These are phyloP conservation scores for Alternaria sp. DNA, from an alignment of 2,329 filamentous ascomycete species.

Conservation along the genomic window DNA sequence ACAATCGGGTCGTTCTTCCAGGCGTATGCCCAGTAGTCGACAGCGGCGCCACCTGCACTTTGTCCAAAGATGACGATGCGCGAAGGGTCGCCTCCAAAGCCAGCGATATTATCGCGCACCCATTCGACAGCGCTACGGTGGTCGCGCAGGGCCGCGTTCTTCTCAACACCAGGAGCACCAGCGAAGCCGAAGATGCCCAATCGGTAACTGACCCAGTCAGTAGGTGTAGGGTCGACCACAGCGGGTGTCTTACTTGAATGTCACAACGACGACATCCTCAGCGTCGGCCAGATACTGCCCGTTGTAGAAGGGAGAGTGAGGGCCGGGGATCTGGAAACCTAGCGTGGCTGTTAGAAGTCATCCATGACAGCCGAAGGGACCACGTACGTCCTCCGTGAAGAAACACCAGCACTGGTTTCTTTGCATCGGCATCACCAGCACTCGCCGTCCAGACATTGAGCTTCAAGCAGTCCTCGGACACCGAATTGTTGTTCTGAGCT, in stretches of 20 bases:
- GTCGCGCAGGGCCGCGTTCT: constrained; percentile 47
- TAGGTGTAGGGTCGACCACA: background rate
- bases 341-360: background rate
- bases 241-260: constrained; percentile 24
- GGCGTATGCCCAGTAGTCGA: constrained; percentile 59
- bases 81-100: constrained; percentile 50
- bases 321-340: constrained; percentile 35
- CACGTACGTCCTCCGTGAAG: constrained; percentile 38
- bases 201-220: constrained; percentile 36
- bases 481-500: constrained; percentile 29
- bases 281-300: constrained; percentile 36
- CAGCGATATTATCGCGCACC: constrained; percentile 50
- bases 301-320: constrained; percentile 35
- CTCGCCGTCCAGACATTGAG: constrained; percentile 40
- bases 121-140: constrained; percentile 45
- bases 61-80: constrained; percentile 51
- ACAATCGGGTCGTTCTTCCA: constrained; percentile 58
- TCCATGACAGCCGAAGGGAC: background rate
- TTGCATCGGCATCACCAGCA: constrained; percentile 16
- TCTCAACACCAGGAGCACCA: constrained; percentile 41
- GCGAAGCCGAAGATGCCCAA: constrained; percentile 51
- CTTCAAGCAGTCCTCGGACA: constrained; percentile 38
- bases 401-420: constrained; percentile 39
- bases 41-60: constrained; percentile 48
- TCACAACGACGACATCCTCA: constrained; percentile 42